Evolutionary conservation across 2,329 filamentous ascomycete species (phyloP), one percentile per base, ranked within the genome.

Genomic region (Calonectria montana): DNA sequence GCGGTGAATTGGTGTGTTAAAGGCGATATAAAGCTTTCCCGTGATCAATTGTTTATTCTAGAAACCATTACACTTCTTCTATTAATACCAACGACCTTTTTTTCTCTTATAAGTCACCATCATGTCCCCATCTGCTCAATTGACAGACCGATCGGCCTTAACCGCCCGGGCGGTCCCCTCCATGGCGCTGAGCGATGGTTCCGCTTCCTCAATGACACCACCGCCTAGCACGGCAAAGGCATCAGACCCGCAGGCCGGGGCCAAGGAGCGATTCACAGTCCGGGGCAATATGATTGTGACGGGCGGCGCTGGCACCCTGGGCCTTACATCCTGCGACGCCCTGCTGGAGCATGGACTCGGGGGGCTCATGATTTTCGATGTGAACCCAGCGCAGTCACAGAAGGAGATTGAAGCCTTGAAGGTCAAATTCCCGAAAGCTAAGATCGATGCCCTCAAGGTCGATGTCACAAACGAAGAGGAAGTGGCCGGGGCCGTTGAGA

Each of bases 341-440:
- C 86, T 94, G 18, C 89, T 94, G 41, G 91, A 94, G 81, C 92
- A 94, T 78, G 92, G 92, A 10, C 84, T 90, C 1, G 80, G 84
- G 0, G 89, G 88, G 2, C 82, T 93, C 16, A 87, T 86, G 45
- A 86, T 94, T 27, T 89, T 93, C 79, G 92, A 94, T 78, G 78
- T 92, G 16, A 84, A 88, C 77, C 78, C 84, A 7, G 84, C 87
- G 3, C 81, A 82, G 43, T 82, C 87, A 2, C 80, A 84, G 13
- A 64, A 69, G 5, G 59, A 68, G 9, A 65, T 76, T 29, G 47
- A 63, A 9, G 47, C 15, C 1, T 43, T 76, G 65, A 47, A 57
- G 21, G 29, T 23, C 13, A 65, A 72, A 23, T 76, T 76, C 48
- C 76, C 72, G 6, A 21, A 55, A 2, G 73, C 69, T 45, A 76